Evolutionary conservation across 441 rosid genomes (phyloP), one percentile per base, ranked within the genome.

Genomic region (Corymbia citriodora): DNA sequence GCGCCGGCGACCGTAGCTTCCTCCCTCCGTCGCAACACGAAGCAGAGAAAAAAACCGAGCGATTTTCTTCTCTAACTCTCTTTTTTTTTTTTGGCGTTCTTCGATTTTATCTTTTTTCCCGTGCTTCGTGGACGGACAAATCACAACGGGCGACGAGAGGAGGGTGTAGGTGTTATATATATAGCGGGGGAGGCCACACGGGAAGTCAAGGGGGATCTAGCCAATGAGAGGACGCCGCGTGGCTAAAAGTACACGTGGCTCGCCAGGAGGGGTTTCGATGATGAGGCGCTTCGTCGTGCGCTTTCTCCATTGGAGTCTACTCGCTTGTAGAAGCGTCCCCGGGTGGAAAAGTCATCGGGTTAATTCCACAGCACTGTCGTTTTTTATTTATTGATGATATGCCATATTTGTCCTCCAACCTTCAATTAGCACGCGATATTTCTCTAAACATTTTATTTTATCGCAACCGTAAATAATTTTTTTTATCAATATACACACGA

Each of bases 171-270:
- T 90, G 72, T 10, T 65, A 5, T 52, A 12, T 27, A 53, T 13
- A 19, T 21, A 17, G 70, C 18, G 29, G 57, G 17, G 54, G 29
- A 14, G 74, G 10, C 49, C 57, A 87, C 87, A 91, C 87, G 95
- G 92, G 89, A 88, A 29, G 8, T 17, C 17, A 52, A 55, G 17
- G 45, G n/a, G 45, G 4, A 1, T 23, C 7, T 3, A 4, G 2
- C 97, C 93, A 94, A 96, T 95, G 17, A 53, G 2, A 40, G 33
- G 1, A 2, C 9, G 87, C 89, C 97, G 92, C 88, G 88, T 95
- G 90, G 92, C 15, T 0, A 52, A 90, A 11, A 0, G 5, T 48
- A 94, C 96, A 96, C 95, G 95, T 95, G 98, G 95, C 49, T 59
- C 12, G 21, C 65, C 87, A 4, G 91, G 55, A 95, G 92, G 92